Evolutionary conservation across 2,329 filamentous ascomycete species (phyloP).

Genomic region (Alternaria gaisen): DNA sequence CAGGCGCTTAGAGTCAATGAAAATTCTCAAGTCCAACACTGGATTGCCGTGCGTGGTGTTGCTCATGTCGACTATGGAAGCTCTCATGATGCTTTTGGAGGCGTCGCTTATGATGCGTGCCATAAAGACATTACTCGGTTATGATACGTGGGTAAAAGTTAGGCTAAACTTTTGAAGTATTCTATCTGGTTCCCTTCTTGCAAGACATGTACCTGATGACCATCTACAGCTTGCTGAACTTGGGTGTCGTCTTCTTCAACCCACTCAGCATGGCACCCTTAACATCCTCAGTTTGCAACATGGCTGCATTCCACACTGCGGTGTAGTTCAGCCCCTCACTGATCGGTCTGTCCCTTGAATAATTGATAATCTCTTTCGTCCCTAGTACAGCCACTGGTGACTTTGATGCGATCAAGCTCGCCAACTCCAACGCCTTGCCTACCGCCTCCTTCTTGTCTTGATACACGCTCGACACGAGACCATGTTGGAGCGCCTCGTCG

Average conservation of each 20-base stretch:
- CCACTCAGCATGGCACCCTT: slow-evolving; percentile 77
- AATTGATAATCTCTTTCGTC: slow-evolving; percentile 87
- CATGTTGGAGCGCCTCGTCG: slow-evolving; percentile 73
- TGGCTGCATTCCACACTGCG: slow-evolving; percentile 84
- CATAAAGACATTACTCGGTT: background rate
- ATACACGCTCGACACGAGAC: slow-evolving; percentile 73
- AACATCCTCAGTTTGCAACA: slow-evolving; percentile 83
- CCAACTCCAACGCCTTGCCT: slow-evolving; percentile 69
- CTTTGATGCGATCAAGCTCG: slow-evolving; percentile 74
- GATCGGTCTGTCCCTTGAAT: slow-evolving; percentile 78
- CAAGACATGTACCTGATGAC: no score
- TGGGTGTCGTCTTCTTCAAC: slow-evolving; percentile 79
- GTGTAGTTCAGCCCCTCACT: slow-evolving; percentile 85
- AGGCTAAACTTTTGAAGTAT: background rate
- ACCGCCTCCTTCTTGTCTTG: slow-evolving; percentile 69
- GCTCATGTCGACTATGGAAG: background rate
- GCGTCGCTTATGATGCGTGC: slow-evolving; percentile 49
- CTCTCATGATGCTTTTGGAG: background rate
- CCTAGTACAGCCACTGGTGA: slow-evolving; percentile 87
- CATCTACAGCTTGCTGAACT: slow-evolving; percentile 80
- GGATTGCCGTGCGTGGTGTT: slow-evolving; percentile 15
- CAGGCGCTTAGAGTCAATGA: slow-evolving; percentile 55
- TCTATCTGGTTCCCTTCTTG: no score
- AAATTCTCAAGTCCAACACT: slow-evolving; percentile 52
- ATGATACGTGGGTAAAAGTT: background rate